These are phyloP conservation scores for Saussurea involucrata DNA, from an alignment of 129 eudicot genomes.

Conservation along the genomic window DNA sequence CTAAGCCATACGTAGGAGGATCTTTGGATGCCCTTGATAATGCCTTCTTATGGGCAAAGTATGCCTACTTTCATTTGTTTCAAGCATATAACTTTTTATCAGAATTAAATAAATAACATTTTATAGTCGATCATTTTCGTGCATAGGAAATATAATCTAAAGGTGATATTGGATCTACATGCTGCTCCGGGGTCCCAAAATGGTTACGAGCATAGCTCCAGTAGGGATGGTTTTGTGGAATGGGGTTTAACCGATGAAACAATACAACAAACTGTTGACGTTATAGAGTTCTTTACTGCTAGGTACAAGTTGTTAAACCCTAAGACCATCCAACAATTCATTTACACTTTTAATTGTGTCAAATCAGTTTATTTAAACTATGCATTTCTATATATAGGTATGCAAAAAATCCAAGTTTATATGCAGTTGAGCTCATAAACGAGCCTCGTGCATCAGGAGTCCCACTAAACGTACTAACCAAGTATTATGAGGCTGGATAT, in stretches of 20 bases:
- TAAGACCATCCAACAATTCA: too few species aligned
- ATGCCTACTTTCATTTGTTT: constrained; percentile 12
- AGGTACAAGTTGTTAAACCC: constrained; percentile 29
- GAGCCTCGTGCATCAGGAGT: constrained; percentile 68
- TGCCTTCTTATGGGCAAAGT: constrained; percentile 78
- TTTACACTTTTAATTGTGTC: too few species aligned
- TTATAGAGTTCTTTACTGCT: constrained; percentile 56
- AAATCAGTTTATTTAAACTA: too few species aligned
- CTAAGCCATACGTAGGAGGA: constrained; percentile 70
- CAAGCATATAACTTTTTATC: background rate
- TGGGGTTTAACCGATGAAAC: constrained; percentile 65
- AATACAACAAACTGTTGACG: constrained; percentile 51
- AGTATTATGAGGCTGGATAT: constrained; percentile 49
- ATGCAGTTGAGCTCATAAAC: constrained; percentile 60
- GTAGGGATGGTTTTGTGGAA: constrained; percentile 54
- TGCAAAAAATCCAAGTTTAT: constrained; percentile 42
- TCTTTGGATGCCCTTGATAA: constrained; percentile 69
- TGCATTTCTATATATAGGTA: constrained; percentile 29
- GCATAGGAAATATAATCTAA: constrained; percentile 50
- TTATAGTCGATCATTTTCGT: background rate
- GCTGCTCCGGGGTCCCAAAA: constrained; percentile 91
- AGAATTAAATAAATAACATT: background rate
- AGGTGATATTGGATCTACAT: constrained; percentile 74
- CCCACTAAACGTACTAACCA: constrained; percentile 29
- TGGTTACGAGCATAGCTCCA: constrained; percentile 57